Evolutionary conservation across 176 grass and related monocot genomes (phyloP).

Genomic region (Oropetium thomaeum): DNA sequence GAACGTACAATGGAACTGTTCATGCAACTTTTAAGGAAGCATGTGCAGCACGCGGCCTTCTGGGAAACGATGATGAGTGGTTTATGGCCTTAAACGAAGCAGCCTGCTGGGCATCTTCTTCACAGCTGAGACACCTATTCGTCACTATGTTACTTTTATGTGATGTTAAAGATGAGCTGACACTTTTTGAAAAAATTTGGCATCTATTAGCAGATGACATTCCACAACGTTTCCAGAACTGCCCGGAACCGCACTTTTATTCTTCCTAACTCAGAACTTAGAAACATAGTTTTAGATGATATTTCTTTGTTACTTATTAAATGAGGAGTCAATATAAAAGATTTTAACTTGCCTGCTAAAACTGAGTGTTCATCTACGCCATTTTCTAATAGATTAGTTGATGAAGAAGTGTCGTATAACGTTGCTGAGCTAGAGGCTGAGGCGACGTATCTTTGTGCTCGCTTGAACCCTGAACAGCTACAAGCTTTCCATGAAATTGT

Average conservation of each 20-base stretch:
- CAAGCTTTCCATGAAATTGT: background rate
- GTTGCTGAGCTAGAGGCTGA: background rate
- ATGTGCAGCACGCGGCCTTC: background rate
- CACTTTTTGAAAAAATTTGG: background rate
- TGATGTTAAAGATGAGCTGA: no score
- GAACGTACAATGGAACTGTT: background rate
- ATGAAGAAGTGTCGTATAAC: background rate
- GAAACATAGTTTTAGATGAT: background rate
- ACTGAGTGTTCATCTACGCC: rapidly evolving
- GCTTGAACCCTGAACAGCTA: background rate
- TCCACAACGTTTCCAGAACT: background rate
- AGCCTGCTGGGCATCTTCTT: background rate
- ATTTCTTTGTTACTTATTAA: background rate
- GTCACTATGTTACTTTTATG: no score
- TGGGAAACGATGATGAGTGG: background rate
- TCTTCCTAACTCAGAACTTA: background rate
- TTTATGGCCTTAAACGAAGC: background rate
- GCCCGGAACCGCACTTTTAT: background rate
- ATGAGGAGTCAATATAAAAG: background rate
- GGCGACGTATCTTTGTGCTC: rapidly evolving
- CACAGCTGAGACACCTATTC: no score
- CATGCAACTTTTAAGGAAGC: background rate
- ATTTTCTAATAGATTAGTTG: background rate
- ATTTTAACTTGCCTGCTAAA: background rate
- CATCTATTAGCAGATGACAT: background rate